Percentiles rank a stretch among this genome's conserved stretches.
These are phyloP conservation scores for Lipomyces mesembrius DNA, from an alignment of 805 yeast genomes.

Conservation along the genomic window DNA sequence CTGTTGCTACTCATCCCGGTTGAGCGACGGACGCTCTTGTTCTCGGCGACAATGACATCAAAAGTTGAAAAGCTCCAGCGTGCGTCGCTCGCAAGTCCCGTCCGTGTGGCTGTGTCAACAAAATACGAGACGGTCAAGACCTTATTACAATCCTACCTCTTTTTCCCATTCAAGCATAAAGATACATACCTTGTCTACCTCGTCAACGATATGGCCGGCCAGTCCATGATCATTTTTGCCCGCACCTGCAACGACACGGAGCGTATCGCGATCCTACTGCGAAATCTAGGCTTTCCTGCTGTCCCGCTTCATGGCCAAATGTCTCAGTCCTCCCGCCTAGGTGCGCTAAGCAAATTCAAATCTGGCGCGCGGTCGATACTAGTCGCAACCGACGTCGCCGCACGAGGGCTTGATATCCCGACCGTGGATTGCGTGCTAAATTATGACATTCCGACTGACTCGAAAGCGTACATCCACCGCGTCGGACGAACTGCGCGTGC, in stretches of 20 bases:
- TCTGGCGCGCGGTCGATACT: slow-evolving; percentile 87
- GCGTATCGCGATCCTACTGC: slow-evolving; percentile 78
- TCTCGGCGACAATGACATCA: slow-evolving; percentile 96
- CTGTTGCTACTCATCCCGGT: slow-evolving; percentile 82
- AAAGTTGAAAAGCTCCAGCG: slow-evolving; percentile 94
- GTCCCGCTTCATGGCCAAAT: slow-evolving; percentile 94
- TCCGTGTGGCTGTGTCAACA: slow-evolving; percentile 84
- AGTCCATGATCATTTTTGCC: slow-evolving; percentile 85
- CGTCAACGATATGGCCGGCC: slow-evolving; percentile 81
- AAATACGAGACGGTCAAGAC: slow-evolving; percentile 94
- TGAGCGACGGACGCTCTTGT: slow-evolving; percentile 76
- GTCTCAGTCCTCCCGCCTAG: slow-evolving; percentile 81
- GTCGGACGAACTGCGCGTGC: slow-evolving; percentile 98
- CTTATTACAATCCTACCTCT: slow-evolving; percentile 83
- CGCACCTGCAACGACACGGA: slow-evolving; percentile 96
- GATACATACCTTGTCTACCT: slow-evolving; percentile 84
- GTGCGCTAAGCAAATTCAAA: slow-evolving; percentile 92
- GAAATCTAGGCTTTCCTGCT: slow-evolving; percentile 82
- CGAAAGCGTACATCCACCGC: slow-evolving; percentile 98
- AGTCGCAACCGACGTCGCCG: slow-evolving; percentile 99
- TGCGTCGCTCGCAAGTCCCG: slow-evolving; percentile 87
- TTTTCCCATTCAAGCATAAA: slow-evolving; percentile 89
- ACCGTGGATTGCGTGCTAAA: slow-evolving; percentile 96
- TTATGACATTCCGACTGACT: slow-evolving; percentile 94
- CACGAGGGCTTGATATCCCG: slow-evolving; percentile 99